Conservation (phyloP, 2,329 filamentous ascomycete species). For the Stromatinia cepivora region DNA sequence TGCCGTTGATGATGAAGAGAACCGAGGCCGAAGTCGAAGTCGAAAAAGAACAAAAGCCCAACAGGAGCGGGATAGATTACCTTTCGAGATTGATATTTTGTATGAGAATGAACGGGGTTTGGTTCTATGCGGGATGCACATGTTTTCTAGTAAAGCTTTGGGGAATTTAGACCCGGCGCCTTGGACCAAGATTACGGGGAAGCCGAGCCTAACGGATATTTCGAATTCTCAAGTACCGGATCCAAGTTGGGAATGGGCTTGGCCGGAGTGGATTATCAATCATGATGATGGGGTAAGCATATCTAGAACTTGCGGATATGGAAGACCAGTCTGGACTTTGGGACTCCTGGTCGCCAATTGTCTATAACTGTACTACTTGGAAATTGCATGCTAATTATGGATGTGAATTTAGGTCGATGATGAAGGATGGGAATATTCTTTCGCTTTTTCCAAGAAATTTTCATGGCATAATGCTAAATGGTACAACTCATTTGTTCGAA, state of each 20-base stretch:
- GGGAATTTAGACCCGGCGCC: conserved; percentile 81
- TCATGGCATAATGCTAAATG: conserved; percentile 89
- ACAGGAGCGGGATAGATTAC: conserved; percentile 20
- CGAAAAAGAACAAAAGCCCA: conserved; percentile 20
- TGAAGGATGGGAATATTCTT: conserved; percentile 95
- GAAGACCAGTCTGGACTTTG: neutral
- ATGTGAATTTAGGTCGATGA: conserved; percentile 55
- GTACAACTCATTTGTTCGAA: conserved; percentile 93
- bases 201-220: conserved; percentile 64
- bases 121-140: conserved; percentile 82
- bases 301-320: neutral
- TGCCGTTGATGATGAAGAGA: conserved; percentile 18
- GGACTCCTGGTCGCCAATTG: neutral
- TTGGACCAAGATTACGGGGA: conserved; percentile 75
- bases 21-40: conserved; percentile 27
- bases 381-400: neutral
- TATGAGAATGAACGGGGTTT: conserved; percentile 95
- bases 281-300: conserved; percentile 68
- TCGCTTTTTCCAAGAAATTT: conserved; percentile 73
- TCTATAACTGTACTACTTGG: neutral
- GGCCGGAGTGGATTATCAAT: conserved; percentile 64
- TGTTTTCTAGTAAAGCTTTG: conserved; percentile 86
- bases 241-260: conserved; percentile 89
- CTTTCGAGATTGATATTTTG: conserved; percentile 74
- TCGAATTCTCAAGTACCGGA: conserved; percentile 90